Evolutionary conservation across 208 protist genomes (phyloP).

Genomic region (Polymyxa betae): DNA sequence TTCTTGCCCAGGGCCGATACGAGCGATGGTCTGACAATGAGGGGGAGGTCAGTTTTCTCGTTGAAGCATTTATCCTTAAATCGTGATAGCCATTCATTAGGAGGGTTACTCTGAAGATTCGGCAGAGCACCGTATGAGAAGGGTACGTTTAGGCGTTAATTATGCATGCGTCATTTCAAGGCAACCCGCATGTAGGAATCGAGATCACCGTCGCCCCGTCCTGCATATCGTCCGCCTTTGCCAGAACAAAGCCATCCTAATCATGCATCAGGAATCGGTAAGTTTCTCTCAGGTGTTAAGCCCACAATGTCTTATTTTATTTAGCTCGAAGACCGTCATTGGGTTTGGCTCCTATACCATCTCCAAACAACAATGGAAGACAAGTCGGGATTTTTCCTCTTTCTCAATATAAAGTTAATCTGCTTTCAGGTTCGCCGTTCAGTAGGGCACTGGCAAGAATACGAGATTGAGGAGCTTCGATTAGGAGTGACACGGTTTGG

Average conservation of each 20-base stretch:
- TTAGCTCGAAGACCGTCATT: background rate
- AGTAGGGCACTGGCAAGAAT: background rate
- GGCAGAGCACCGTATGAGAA: background rate
- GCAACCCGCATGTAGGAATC: background rate
- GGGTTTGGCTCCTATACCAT: background rate
- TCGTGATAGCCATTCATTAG: background rate
- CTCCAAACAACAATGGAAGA: background rate
- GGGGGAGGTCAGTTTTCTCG: background rate
- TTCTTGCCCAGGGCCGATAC: background rate
- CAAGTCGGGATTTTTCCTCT: background rate
- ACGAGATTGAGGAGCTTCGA: background rate
- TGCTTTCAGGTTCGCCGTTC: background rate
- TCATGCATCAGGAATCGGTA: background rate
- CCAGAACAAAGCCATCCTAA: background rate
- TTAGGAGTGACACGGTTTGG: background rate
- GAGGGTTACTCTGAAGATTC: background rate
- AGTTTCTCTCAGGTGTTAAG: background rate
- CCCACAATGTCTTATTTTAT: background rate
- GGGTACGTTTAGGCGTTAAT: background rate
- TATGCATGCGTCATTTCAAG: background rate
- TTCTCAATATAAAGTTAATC: background rate
- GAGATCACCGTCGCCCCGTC: background rate
- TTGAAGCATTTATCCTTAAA: background rate
- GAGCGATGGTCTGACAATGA: slow-evolving; percentile 11
- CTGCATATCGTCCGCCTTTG: background rate